Conservation (phyloP, 2,329 filamentous ascomycete species). For the Pseudogymnoascus sp. region DNA sequence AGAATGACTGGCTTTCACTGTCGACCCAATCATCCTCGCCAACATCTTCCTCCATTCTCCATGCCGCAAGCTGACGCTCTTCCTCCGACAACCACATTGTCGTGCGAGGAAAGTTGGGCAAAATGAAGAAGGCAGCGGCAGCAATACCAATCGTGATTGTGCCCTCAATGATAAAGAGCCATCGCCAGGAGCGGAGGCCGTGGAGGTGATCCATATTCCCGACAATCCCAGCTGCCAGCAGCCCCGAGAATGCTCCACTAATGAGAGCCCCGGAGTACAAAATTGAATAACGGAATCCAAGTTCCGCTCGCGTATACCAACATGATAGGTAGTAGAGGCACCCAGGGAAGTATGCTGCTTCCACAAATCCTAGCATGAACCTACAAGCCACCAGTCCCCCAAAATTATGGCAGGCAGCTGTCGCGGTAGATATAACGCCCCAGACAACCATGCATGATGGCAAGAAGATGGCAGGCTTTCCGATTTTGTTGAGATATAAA, state of each 20-base stretch:
- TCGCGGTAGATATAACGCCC: slow-evolving; percentile 40
- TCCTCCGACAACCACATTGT: slow-evolving; percentile 48
- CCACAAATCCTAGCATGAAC: slow-evolving; percentile 44
- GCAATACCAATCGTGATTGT: slow-evolving; percentile 52
- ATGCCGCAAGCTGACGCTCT: slow-evolving; percentile 47
- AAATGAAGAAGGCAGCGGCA: slow-evolving; percentile 44
- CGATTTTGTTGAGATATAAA: slow-evolving; percentile 39
- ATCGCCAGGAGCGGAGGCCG: slow-evolving; percentile 54
- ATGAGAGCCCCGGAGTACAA: slow-evolving; percentile 62
- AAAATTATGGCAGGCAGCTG: slow-evolving; percentile 39
- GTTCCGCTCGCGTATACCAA: slow-evolving; percentile 64
- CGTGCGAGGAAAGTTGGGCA: slow-evolving; percentile 60
- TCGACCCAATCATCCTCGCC: slow-evolving; percentile 55
- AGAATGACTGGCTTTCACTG: slow-evolving; percentile 45
- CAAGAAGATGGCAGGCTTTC: slow-evolving; percentile 41
- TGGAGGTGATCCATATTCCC: slow-evolving; percentile 50
- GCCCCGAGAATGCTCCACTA: slow-evolving; percentile 62
- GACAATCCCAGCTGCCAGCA: slow-evolving; percentile 57
- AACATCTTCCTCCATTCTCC: slow-evolving; percentile 55
- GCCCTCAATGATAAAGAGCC: slow-evolving; percentile 65
- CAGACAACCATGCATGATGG: slow-evolving; percentile 41
- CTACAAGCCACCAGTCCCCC: slow-evolving; percentile 37
- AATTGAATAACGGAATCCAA: slow-evolving; percentile 55
- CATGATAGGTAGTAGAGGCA: slow-evolving; percentile 54
- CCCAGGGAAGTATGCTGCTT: slow-evolving; percentile 50